Conservation (phyloP, 2,329 filamentous ascomycete genomes). For the Gremmenia infestans region DNA sequence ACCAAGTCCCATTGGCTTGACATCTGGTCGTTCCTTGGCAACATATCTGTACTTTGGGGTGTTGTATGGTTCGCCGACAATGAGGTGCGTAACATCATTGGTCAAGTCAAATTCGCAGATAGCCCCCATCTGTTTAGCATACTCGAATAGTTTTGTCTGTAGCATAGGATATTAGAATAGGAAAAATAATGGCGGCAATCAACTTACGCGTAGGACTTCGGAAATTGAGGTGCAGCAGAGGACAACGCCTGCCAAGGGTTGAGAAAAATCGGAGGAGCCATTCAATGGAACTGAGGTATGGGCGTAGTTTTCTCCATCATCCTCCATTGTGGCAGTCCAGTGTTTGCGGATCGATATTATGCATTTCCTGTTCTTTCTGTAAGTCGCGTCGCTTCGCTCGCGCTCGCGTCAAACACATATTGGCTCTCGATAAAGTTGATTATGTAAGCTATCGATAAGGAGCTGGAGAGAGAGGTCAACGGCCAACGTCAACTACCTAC, state of each 20-base stretch:
- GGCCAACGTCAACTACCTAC: too few species aligned
- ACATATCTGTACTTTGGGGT: conserved; percentile 96
- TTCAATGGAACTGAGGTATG: conserved; percentile 14
- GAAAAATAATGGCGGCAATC: not conserved
- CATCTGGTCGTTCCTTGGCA: conserved; percentile 79
- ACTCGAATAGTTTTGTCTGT: conserved; percentile 52
- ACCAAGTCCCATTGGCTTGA: conserved; percentile 73
- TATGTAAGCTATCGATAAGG: too few species aligned
- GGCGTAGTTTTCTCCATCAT: conserved; percentile 1
- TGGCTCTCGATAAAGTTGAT: too few species aligned
- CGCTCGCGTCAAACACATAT: too few species aligned
- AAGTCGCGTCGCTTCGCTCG: not conserved
- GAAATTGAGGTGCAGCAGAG: conserved; percentile 85
- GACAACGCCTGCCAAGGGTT: conserved; percentile 62
- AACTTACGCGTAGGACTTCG: conserved; percentile 68
- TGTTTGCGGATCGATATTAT: not conserved
- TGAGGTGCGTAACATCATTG: conserved; percentile 90
- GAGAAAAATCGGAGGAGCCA: conserved; percentile 17
- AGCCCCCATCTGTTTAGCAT: conserved; percentile 78
- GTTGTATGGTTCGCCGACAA: conserved; percentile 75
- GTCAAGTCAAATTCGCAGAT: conserved; percentile 86
- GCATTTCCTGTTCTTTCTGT: not conserved
- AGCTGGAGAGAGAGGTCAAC: too few species aligned
- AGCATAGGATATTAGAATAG: not conserved
- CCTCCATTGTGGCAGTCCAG: not conserved